Evolutionary conservation across 78 protist species (phyloP).

Genomic region (Goniomonas avonlea): DNA sequence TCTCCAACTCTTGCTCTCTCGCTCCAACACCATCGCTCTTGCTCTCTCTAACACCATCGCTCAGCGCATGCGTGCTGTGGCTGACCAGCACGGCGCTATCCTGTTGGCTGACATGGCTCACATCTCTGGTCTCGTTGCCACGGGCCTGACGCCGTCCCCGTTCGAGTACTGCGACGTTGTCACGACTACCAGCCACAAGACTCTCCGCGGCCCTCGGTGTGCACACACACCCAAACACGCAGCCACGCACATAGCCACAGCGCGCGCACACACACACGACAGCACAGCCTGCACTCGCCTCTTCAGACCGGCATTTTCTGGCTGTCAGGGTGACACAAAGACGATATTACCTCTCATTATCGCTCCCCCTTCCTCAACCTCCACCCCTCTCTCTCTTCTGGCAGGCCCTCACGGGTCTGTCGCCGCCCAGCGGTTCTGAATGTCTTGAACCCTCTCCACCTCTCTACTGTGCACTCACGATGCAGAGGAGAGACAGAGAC

Average conservation of each 20-base stretch:
- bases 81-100: slow-evolving; percentile 50
- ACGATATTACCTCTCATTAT: not conserved
- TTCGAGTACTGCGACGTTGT: slow-evolving; percentile 71
- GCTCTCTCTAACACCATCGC: no score
- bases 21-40: no score
- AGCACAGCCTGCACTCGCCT: not conserved
- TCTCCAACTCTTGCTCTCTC: no score
- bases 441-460: no score
- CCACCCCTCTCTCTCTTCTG: no score
- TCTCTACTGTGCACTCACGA: no score
- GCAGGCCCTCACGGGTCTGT: no score
- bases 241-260: not conserved
- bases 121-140: slow-evolving; percentile 60
- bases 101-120: slow-evolving; percentile 76
- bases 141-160: slow-evolving; percentile 43
- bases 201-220: slow-evolving; percentile 60
- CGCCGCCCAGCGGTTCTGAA: no score
- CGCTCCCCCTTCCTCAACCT: not conserved
- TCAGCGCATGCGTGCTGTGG: slow-evolving; percentile 64
- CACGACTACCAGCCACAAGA: slow-evolving; percentile 87
- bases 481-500: no score
- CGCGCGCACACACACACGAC: not conserved
- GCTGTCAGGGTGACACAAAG: not conserved
- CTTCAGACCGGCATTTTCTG: not conserved
- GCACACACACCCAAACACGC: not conserved